A percentile compares a stretch with the other conserved stretches of the same genome.
These are phyloP conservation scores for Wallacemonas rigidus DNA, from an alignment of 208 protist genomes.

Conservation along the genomic window DNA sequence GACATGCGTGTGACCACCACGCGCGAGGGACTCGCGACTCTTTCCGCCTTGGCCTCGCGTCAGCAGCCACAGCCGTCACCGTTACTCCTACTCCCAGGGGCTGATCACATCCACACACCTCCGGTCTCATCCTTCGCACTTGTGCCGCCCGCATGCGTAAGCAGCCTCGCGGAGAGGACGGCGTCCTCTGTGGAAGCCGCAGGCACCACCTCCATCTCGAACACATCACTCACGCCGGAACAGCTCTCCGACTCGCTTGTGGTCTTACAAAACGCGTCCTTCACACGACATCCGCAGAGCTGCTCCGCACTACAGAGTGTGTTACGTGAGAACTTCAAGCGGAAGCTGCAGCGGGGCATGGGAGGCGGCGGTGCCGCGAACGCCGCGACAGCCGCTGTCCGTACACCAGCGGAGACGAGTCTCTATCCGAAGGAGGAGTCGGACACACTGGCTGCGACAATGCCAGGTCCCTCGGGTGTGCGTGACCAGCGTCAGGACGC, in stretches of 20 bases:
- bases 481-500: no score
- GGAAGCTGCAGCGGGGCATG: conserved; percentile 6
- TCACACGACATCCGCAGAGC: conserved; percentile 13
- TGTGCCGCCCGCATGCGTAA: neutral
- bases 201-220: neutral
- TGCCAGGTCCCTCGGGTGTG: no score
- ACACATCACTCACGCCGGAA: neutral
- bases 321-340: conserved; percentile 18
- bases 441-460: neutral
- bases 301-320: conserved; percentile 10
- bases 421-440: neutral
- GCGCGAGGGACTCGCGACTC: neutral
- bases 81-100: conserved; percentile 4
- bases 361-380: neutral
- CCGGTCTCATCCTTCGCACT: neutral
- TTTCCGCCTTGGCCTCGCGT: neutral
- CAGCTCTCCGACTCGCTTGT: conserved; percentile 4
- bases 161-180: neutral
- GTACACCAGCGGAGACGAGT: neutral
- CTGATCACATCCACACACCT: neutral
- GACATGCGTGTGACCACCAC: neutral
- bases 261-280: conserved; percentile 9
- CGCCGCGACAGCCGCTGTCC: neutral
- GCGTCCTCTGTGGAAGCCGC: neutral
- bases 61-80: neutral